Base-by-base conservation (phyloP, 2,329 filamentous ascomycete genomes). In the Diplodia intermedia region DNA sequence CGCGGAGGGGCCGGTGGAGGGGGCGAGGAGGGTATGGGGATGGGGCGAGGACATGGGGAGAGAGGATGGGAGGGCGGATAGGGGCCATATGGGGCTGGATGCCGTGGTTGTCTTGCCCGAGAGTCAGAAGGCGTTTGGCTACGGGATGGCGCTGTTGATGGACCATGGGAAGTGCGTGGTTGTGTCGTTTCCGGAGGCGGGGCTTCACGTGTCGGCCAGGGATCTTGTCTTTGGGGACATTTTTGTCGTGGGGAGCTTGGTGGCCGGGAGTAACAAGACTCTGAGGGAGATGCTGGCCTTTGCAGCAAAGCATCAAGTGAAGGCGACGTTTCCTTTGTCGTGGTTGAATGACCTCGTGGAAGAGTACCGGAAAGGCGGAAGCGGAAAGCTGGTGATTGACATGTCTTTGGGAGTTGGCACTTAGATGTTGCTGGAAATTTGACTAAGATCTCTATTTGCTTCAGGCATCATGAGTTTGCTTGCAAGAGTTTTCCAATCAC, bases 71-170 rank as follows among this genome's bases (percentile, higher is more conserved):
- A 76, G 75, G 70, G 71, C 67, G 3, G 73, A 79, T 5, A 69
- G 71, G 7, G 77, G 72, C 3, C 79, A 84, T 56, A 81, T 80
- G 76, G 83, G 83, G 0, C 71, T 83, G 20, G 82, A 84, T 70
- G 80, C 81, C 1, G 80, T 83, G 15, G 78, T 84, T 38, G 78
- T 84, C 12, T 72, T 84, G 23, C 81, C 82, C 0, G 83, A 84
- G 69, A 81, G 78, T 50, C 83, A 84, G 70, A 74, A 73, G 11
- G 82, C 79, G 0, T 84, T 84, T 70, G 82, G 84, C 68, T 84
- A 82, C 65, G 82, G 81, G 8, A 76, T 83, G 72, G 71, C 71
- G 3, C 72, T 84, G 6, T 70, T 84, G 23, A 79, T 78, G 56
- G 81, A 80, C 56, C 82, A 83, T 65, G 81, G 81, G 0, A 80